These are phyloP conservation scores for Metschnikowia picachoensis DNA, from an alignment of 805 yeast genomes.

Conservation along the genomic window DNA sequence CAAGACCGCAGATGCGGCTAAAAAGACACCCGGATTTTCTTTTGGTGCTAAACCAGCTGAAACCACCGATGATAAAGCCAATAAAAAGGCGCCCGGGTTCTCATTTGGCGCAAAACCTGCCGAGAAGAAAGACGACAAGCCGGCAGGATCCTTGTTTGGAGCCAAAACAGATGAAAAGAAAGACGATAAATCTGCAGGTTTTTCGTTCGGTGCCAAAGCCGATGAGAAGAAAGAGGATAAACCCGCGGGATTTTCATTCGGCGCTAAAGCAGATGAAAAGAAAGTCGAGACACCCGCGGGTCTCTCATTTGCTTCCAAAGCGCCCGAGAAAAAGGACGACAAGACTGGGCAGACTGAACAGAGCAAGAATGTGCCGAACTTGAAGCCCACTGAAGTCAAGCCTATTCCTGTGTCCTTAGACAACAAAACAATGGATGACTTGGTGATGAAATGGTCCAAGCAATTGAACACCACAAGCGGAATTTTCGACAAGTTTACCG, in stretches of 20 bases:
- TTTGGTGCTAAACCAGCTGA: slow-evolving; percentile 20
- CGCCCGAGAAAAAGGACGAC: slow-evolving; percentile 7
- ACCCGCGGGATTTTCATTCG: slow-evolving; percentile 17
- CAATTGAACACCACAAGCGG: slow-evolving; percentile 71
- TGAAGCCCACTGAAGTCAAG: slow-evolving; percentile 52
- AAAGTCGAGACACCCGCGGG: slow-evolving; percentile 14
- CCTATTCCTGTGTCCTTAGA: slow-evolving; percentile 74
- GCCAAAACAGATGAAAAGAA: slow-evolving; percentile 21
- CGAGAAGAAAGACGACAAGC: slow-evolving; percentile 22
- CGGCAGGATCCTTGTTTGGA: slow-evolving; percentile 19
- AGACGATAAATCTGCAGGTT: slow-evolving; percentile 19
- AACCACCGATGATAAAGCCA: slow-evolving; percentile 7
- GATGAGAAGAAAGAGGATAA: slow-evolving; percentile 17
- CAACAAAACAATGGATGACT: slow-evolving; percentile 89
- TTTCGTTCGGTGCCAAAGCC: slow-evolving; percentile 21
- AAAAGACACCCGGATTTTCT: slow-evolving; percentile 12
- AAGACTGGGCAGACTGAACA: slow-evolving; percentile 12
- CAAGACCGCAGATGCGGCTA: slow-evolving; percentile 11
- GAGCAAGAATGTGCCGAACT: slow-evolving; percentile 24
- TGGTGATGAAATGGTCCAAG: slow-evolving; percentile 89
- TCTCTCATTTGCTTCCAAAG: slow-evolving; percentile 21
- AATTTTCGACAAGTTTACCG: slow-evolving; percentile 72
- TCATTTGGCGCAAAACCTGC: slow-evolving; percentile 25
- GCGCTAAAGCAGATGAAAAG: slow-evolving; percentile 18
- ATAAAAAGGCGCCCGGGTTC: slow-evolving; percentile 9